Conservation (phyloP, 192 early-diverging fungal species). For the Coemansia sp. region DNA sequence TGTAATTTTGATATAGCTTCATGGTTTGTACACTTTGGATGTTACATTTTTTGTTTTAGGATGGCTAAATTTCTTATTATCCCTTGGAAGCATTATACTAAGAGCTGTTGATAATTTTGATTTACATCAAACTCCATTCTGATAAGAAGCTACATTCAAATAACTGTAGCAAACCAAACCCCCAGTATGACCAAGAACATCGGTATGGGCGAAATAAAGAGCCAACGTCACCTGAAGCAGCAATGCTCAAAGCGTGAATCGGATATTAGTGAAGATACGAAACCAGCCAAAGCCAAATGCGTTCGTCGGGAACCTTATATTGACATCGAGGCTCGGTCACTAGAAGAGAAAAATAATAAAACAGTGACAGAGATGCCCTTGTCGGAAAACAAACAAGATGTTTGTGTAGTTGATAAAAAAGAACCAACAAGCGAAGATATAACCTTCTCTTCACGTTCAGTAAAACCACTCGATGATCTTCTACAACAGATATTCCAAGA, state of each 20-base stretch:
- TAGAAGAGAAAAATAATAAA: not conserved
- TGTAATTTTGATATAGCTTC: not conserved
- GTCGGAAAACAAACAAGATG: not conserved
- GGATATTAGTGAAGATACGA: not conserved
- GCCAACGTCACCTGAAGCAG: not conserved
- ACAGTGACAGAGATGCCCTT: not conserved
- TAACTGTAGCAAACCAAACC: not conserved
- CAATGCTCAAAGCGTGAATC: not conserved
- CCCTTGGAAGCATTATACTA: not conserved
- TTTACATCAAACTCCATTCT: not conserved
- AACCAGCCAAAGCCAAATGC: conserved; percentile 5
- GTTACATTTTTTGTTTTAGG: too few relatives aligned
- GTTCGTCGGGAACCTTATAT: not conserved
- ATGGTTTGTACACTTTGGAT: not conserved
- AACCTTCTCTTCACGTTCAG: not conserved
- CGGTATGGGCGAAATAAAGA: not conserved
- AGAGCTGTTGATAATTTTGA: not conserved
- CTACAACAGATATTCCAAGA: conserved; percentile 35
- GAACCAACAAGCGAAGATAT: not conserved
- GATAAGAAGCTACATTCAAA: not conserved
- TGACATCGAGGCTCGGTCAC: not conserved
- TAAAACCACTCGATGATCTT: conserved; percentile 28
- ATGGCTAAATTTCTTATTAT: too few relatives aligned
- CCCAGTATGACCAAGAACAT: not conserved
- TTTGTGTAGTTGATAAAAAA: not conserved